A percentile compares a stretch with the other conserved stretches of the same genome.
Evolutionary conservation across 208 protist genomes (phyloP).

Genomic region (Angomonas ambiguus): DNA sequence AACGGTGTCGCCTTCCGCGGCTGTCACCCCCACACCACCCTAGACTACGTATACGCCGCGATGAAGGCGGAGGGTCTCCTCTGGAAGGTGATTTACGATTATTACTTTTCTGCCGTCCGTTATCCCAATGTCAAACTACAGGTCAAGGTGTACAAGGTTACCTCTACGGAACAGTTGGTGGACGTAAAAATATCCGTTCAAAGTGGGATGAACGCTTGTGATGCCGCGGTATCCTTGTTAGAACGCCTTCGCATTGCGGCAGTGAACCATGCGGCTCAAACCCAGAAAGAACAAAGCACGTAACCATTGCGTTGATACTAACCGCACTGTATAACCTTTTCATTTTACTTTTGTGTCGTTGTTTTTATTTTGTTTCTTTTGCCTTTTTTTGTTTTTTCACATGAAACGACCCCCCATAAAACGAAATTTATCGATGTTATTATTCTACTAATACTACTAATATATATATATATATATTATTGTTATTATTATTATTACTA

Average conservation of each 20-base stretch:
- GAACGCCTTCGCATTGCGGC: slow-evolving; percentile 46
- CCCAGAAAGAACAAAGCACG: not conserved
- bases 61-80: slow-evolving; percentile 69
- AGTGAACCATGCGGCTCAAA: not conserved
- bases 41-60: slow-evolving; percentile 53
- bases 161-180: slow-evolving; percentile 51
- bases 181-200: slow-evolving; percentile 72
- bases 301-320: not conserved
- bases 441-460: slow-evolving; percentile 4
- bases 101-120: slow-evolving; percentile 64
- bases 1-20: slow-evolving; percentile 68
- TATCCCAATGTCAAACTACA: slow-evolving; percentile 78
- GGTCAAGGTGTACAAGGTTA: slow-evolving; percentile 75
- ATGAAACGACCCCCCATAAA: not conserved
- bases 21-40: slow-evolving; percentile 26
- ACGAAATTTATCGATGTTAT: not conserved
- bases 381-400: not conserved
- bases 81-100: slow-evolving; percentile 72
- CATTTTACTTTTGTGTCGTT: not conserved
- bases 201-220: slow-evolving; percentile 63
- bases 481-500: slow-evolving; percentile 12
- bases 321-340: not conserved
- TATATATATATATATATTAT: not conserved
- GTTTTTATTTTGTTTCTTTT: not conserved
- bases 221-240: slow-evolving; percentile 46